Base-by-base conservation (phyloP, 1,139 yeast species). In the Meyerozyma smithsonii region DNA sequence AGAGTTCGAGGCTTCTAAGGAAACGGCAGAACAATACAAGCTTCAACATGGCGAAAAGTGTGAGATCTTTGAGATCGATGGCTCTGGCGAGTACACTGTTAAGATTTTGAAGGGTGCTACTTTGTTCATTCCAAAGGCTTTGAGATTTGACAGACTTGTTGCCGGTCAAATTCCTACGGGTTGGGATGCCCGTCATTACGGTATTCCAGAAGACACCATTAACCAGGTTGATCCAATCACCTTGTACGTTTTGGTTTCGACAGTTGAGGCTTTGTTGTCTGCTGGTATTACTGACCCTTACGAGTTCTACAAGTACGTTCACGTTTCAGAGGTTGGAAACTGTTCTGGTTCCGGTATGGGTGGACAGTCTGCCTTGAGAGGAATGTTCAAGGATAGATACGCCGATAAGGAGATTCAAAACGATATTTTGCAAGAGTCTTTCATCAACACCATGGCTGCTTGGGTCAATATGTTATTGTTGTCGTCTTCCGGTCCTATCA, bases 341-440 rank as follows among this genome's bases (percentile, higher is more conserved):
- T 89, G 97, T 77, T 85, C 96, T 39, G 98, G 98, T 74, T 89
- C 97, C 43, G 98, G 98, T 80, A 90, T 92, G 95, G 98, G 98
- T 69, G 98, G 98, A 83, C 95, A 90, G 51, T 66, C 84, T 54
- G 98, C 98, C 42, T 72, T 92, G 61, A 86, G 95, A 67, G 97
- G 97, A 55, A 92, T 92, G 97, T 92, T 89, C 75, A 89, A 79
- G 69, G 96, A 90, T 62, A 83, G 98, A 72, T 90, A 74, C 72
- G 73, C 79, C 53, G 98, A 92, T 61, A 76, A 75, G 65, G 96
- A 96, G 43, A 96, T 90, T 43, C 98, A 92, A 73, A 92, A 87
- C 61, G 98, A 92, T 68, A 84, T 92, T 54, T 75, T 92, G 56
- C 98, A 90, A 71, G 98, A 92, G 69, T 90, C 98, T 43, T 92